Percentiles rank a stretch among this genome's conserved stretches.
Evolutionary conservation across 1,284 basidiomycete genomes (phyloP).

Genomic region (Flammula alnicola): DNA sequence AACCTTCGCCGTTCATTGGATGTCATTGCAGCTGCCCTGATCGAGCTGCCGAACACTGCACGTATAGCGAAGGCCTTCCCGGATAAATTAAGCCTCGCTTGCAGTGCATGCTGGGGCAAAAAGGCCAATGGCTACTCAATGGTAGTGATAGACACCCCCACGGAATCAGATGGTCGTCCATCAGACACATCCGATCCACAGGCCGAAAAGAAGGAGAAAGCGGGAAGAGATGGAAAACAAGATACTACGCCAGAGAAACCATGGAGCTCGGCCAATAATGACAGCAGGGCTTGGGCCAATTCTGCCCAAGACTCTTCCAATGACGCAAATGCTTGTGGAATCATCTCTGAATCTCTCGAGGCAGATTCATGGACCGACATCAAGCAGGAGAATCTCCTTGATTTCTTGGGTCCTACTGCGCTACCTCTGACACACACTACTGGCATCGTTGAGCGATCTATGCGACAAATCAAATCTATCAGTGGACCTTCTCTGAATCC

Average conservation of each 20-base stretch:
- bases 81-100: slow-evolving; percentile 55
- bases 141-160: slow-evolving; percentile 10
- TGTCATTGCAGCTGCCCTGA: slow-evolving; percentile 49
- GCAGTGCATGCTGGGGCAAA: slow-evolving; percentile 48
- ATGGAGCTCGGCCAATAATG: too few species aligned
- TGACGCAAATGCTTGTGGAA: too few species aligned
- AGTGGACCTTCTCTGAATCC: slow-evolving; percentile 26
- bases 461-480: slow-evolving; percentile 49
- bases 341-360: too few species aligned
- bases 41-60: slow-evolving; percentile 59
- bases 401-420: slow-evolving; percentile 47
- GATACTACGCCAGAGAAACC: too few species aligned
- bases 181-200: not conserved
- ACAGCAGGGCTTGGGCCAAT: too few species aligned
- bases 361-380: too few species aligned
- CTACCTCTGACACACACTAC: slow-evolving; percentile 53
- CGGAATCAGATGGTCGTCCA: not conserved
- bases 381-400: slow-evolving; percentile 32
- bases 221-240: too few species aligned
- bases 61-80: slow-evolving; percentile 53
- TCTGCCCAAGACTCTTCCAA: too few species aligned
- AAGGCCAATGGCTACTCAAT: slow-evolving; percentile 35
- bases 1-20: slow-evolving; percentile 50
- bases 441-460: slow-evolving; percentile 57
- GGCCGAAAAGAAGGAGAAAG: slow-evolving; percentile 13